Conservation (phyloP, 441 rosid genomes). For the Erysimum pusillum region DNA sequence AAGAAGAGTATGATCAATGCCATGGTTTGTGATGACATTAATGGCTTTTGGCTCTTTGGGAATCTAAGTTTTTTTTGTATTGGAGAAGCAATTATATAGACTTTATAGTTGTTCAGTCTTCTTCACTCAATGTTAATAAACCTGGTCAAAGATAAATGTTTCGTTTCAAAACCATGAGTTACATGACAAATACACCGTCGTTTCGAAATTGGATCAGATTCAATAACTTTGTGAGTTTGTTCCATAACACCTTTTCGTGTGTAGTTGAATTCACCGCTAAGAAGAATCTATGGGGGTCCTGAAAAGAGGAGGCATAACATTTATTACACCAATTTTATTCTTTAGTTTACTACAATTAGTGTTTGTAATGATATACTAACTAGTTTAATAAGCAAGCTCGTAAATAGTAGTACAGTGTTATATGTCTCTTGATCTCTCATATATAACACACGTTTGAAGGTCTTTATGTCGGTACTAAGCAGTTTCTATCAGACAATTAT, state of each 20-base stretch:
- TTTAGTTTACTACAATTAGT: slow-evolving; percentile 10
- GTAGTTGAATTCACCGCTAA: slow-evolving; percentile 20
- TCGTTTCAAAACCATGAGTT: not conserved
- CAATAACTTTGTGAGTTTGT: slow-evolving; percentile 4
- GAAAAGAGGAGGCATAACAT: slow-evolving; percentile 29
- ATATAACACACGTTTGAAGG: too few species aligned
- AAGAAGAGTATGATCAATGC: slow-evolving; percentile 18
- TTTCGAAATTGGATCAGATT: slow-evolving; percentile 1
- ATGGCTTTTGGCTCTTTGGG: slow-evolving; percentile 16
- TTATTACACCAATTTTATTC: slow-evolving; percentile 17
- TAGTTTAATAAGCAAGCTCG: slow-evolving; percentile 2
- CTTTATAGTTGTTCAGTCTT: slow-evolving; percentile 3
- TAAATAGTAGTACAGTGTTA: slow-evolving; percentile 33
- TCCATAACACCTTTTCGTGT: too few species aligned
- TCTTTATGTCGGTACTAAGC: too few species aligned
- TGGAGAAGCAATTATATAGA: slow-evolving; percentile 6
- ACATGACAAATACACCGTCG: not conserved
- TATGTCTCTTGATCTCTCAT: slow-evolving; percentile 38
- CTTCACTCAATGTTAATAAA: not conserved
- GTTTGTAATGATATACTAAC: not conserved
- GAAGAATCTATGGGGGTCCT: slow-evolving; percentile 33
- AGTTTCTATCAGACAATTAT: not conserved
- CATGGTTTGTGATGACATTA: slow-evolving; percentile 16
- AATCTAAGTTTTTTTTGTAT: slow-evolving; percentile 19
- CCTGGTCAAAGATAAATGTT: slow-evolving; percentile 25